Evolutionary conservation across 2,329 filamentous ascomycete genomes (phyloP).

Genomic region (Arthrobotrys pseudoclavata): DNA sequence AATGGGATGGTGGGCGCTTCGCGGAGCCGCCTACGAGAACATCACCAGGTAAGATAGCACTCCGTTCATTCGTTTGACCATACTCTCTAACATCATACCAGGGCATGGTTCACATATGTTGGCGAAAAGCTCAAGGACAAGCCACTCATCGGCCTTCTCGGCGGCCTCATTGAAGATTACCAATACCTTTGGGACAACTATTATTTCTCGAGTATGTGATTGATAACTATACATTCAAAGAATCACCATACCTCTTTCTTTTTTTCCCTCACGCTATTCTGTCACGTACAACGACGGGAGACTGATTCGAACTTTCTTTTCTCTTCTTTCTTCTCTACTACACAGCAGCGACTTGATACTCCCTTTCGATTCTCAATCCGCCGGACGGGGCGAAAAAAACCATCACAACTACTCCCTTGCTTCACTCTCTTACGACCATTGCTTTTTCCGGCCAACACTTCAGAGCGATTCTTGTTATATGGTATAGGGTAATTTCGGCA

Average conservation of each 20-base stretch:
- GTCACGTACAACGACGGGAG: slow-evolving; percentile 38
- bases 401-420: slow-evolving; percentile 7
- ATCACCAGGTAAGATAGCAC: slow-evolving; percentile 75
- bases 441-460: slow-evolving; percentile 5
- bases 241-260: slow-evolving; percentile 23
- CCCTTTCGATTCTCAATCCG: slow-evolving; percentile 36
- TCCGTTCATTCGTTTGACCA: background rate
- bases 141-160: slow-evolving; percentile 83
- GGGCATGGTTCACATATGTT: slow-evolving; percentile 76
- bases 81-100: slow-evolving; percentile 60
- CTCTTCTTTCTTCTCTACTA: background rate
- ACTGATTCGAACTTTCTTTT: slow-evolving; percentile 50
- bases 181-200: slow-evolving; percentile 99
- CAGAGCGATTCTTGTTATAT: slow-evolving; percentile 30
- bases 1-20: slow-evolving; percentile 95
- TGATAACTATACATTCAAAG: slow-evolving; percentile 28
- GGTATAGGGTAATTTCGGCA: slow-evolving; percentile 19
- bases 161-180: slow-evolving; percentile 92
- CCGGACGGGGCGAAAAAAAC: slow-evolving; percentile 25
- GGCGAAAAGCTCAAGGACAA: slow-evolving; percentile 78
- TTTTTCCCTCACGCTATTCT: slow-evolving; percentile 16
- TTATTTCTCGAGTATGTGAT: slow-evolving; percentile 77
- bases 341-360: slow-evolving; percentile 54
- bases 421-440: slow-evolving; percentile 22
- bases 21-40: slow-evolving; percentile 96